Evolutionary conservation across 2,329 filamentous ascomycete genomes (phyloP), one percentile per base, ranked within the genome.

Genomic region (Westerdykella sp.): DNA sequence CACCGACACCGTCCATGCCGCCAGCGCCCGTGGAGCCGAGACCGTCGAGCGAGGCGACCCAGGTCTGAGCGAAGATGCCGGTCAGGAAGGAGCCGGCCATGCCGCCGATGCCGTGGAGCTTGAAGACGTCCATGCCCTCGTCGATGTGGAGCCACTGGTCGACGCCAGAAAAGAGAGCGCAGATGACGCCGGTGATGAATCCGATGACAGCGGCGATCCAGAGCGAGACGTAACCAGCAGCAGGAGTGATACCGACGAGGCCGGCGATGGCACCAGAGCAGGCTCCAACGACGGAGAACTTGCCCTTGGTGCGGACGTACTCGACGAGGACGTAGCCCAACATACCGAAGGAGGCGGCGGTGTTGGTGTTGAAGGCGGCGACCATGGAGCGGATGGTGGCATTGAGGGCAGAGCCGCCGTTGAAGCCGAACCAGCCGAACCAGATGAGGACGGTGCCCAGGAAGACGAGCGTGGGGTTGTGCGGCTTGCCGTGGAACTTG

Each of bases 391-490:
- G 74, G 31, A 79, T 59, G 18, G 70, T 72, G 13, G 67, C 74
- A 51, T 75, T 77, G 16, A 79, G 68, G 15, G 74, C 72, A 4
- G 73, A 76, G 12, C 77, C 77, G 36, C 76, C 76, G 56, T 79
- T 79, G 61, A 79, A 79, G 1, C 76, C 77, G 47, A 77, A 74
- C 76, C 76, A 79, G 7, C 75, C 79, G 46, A 83, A 81, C 79
- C 80, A 84, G 47, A 84, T 82, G 34, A 84, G 67, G 1, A 81
- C 69, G 1, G 80, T 84, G 2, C 80, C 80, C 2, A 84, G 70
- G 51, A 79, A 80, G 51, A 84, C 78, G 1, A 84, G 71, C 0
- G 78, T 75, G 0, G 79, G 76, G 60, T 82, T 83, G 57, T 84
- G 80, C 1, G 79, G 74, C 58, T 77, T 80, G 46, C 70, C 67